Evolutionary conservation across 75 land plant genomes (phyloP).

Genomic region (Pseudotsuga menziesii): DNA sequence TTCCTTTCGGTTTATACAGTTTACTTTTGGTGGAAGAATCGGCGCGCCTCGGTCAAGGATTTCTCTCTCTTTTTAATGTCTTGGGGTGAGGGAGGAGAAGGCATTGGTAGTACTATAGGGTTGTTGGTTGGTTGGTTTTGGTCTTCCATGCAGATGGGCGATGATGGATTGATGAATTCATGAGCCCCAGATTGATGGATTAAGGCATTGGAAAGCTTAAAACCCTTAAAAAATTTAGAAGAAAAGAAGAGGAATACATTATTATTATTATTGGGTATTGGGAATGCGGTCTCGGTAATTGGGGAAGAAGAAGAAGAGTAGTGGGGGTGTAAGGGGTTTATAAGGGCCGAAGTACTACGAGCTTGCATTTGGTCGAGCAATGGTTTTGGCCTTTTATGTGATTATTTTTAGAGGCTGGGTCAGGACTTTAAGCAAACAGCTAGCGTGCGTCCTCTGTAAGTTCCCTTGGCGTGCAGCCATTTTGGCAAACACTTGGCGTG

Average conservation of each 20-base stretch:
- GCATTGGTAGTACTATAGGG: neutral
- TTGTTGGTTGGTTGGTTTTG: neutral
- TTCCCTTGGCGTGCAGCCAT: conserved; percentile 4
- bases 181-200: neutral
- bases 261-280: neutral
- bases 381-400: too few relatives aligned
- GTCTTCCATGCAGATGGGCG: neutral
- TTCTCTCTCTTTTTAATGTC: conserved; percentile 2
- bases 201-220: neutral
- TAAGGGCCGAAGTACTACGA: too few relatives aligned
- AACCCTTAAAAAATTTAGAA: neutral
- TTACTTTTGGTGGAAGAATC: conserved; percentile 1
- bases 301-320: too few relatives aligned
- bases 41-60: conserved; percentile 2
- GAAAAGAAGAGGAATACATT: too few relatives aligned
- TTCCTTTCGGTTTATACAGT: neutral
- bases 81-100: neutral
- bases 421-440: conserved; percentile 7
- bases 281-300: neutral
- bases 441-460: conserved; percentile 6
- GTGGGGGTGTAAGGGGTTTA: too few relatives aligned
- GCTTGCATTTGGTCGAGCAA: too few relatives aligned
- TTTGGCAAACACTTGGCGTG: conserved; percentile 11
- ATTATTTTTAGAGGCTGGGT: neutral
- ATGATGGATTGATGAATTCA: neutral